phyloP scores from a whole-genome alignment of 345 rosid species.

The Fremontodendron californicum region DNA sequence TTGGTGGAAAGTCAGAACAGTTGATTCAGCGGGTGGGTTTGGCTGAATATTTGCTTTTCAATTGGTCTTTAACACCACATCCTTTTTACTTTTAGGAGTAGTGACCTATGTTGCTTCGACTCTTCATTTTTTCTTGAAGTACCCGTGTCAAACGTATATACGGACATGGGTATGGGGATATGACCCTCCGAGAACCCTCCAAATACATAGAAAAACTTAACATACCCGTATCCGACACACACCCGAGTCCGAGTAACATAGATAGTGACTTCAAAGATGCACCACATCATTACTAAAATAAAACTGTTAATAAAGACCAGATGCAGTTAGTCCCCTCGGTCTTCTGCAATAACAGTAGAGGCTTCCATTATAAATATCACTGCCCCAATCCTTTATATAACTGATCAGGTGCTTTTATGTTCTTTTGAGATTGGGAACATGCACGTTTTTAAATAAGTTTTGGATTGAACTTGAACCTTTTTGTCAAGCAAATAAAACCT shows the following conservation, averaged over 20 bases:
- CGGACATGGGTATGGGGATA: no score
- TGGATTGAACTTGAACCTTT: not conserved
- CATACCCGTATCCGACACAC: no score
- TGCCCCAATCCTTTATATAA: not conserved
- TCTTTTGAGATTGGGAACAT: not conserved
- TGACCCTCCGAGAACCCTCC: no score
- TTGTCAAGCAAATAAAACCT: not conserved
- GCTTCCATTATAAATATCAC: not conserved
- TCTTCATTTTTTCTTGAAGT: no score
- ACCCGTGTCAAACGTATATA: no score
- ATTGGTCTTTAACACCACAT: not conserved
- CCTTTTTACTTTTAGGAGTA: not conserved
- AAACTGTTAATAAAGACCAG: not conserved
- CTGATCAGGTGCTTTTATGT: not conserved
- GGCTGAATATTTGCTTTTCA: not conserved
- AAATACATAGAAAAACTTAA: no score
- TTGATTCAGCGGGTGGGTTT: not conserved
- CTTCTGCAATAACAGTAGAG: not conserved
- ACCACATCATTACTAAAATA: not conserved
- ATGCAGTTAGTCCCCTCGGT: not conserved
- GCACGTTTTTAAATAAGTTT: not conserved
- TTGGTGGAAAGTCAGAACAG: not conserved
- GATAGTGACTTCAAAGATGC: not conserved
- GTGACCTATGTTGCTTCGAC: no score
- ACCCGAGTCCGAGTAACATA: no score